These are phyloP conservation scores for Gaeumannomyces tritici DNA, from an alignment of 2,329 filamentous ascomycete genomes.

Conservation along the genomic window DNA sequence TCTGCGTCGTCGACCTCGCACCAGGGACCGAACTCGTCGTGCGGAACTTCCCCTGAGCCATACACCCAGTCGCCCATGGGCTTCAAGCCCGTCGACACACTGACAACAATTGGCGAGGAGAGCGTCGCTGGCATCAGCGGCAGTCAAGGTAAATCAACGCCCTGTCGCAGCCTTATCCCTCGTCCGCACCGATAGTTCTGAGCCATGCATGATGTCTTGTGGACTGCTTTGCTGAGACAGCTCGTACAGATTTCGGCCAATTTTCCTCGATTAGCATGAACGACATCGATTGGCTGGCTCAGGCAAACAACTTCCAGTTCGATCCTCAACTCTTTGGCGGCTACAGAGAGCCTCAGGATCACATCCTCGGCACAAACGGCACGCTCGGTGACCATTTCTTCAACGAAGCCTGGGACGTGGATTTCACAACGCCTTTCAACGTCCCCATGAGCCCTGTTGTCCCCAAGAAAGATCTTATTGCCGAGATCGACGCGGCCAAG, in stretches of 20 bases:
- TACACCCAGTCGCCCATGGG: constrained; percentile 59
- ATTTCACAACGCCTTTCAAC: constrained; percentile 77
- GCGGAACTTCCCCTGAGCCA: constrained; percentile 71
- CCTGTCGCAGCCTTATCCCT: too few species aligned
- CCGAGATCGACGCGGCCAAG: constrained; percentile 67
- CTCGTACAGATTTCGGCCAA: constrained; percentile 22
- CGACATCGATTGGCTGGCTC: constrained; percentile 62
- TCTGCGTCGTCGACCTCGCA: constrained; percentile 54
- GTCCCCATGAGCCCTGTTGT: constrained; percentile 34
- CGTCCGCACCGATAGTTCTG: background rate
- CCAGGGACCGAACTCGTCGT: constrained; percentile 52
- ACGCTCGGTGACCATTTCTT: constrained; percentile 42
- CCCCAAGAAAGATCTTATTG: constrained; percentile 61
- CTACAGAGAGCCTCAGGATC: constrained; percentile 85
- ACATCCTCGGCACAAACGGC: constrained; percentile 62
- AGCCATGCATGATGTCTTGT: background rate
- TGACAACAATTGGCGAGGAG: constrained; percentile 60
- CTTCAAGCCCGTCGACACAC: constrained; percentile 53
- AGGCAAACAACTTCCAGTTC: constrained; percentile 80
- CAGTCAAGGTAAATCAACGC: background rate
- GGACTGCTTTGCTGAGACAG: background rate
- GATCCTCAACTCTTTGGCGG: constrained; percentile 87
- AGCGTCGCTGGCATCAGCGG: constrained; percentile 12
- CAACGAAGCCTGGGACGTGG: constrained; percentile 70
- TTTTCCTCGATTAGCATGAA: constrained; percentile 36